Percentiles rank a stretch among this genome's conserved stretches.
phyloP scores from a whole-genome alignment of 2,329 filamentous ascomycete genomes.

The Hymenoscyphus fraxineus region DNA sequence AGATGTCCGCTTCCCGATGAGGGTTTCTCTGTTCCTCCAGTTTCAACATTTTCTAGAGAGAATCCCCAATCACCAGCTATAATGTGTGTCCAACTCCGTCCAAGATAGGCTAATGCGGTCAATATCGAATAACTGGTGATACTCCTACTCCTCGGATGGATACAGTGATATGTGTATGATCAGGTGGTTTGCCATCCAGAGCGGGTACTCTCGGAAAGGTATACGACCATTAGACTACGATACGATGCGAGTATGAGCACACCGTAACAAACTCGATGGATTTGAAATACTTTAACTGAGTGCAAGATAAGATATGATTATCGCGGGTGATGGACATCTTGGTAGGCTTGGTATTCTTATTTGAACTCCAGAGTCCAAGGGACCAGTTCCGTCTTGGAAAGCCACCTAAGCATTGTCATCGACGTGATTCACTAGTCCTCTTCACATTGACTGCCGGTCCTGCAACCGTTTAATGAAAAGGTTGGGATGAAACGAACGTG shows the following conservation, averaged over 20 bases:
- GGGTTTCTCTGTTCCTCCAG: too few relatives aligned
- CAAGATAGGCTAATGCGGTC: too few relatives aligned
- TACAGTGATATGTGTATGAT: not conserved
- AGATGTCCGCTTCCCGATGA: too few relatives aligned
- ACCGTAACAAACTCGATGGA: not conserved
- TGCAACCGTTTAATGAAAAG: not conserved
- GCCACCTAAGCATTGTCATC: not conserved
- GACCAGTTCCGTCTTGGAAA: not conserved
- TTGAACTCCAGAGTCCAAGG: not conserved
- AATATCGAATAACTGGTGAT: too few relatives aligned
- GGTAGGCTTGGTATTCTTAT: conserved; percentile 1
- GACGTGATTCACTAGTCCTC: not conserved
- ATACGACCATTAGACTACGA: too few relatives aligned
- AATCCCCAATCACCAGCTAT: too few relatives aligned
- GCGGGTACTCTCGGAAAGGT: too few relatives aligned
- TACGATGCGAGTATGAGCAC: not conserved
- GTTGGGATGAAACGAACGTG: not conserved
- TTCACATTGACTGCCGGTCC: not conserved
- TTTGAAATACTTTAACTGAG: not conserved
- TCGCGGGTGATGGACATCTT: not conserved
- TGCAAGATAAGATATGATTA: not conserved
- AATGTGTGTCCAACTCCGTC: too few relatives aligned
- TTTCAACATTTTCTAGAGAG: too few relatives aligned
- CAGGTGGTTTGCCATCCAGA: not conserved
- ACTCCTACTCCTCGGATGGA: not conserved